Evolutionary conservation across 1,284 basidiomycete genomes (phyloP), one percentile per base, ranked within the genome.

Genomic region (Fomitiporia mediterranea): DNA sequence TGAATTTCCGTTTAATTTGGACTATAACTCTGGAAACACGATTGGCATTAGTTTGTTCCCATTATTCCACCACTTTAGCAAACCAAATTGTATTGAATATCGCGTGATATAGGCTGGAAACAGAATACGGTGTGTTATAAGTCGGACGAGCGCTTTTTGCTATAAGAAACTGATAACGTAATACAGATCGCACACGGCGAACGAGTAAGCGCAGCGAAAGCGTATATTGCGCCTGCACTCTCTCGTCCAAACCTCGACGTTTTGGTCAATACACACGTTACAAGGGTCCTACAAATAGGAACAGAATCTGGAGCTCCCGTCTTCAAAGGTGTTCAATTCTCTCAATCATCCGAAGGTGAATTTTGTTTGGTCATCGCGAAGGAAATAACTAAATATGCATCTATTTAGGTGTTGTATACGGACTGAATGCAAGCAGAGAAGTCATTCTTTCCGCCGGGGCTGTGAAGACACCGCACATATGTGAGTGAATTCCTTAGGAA

Each of bases 401-500:
- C n/a, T n/a, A n/a, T 38, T 57, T 53, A 58, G 56, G 53, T 0
- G 6, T 54, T 6, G 3, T 9, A 6, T 48, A 48, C 43, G 25
- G 13, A 4, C 15, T 64, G 13, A 51, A 30, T 19, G 63, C 59
- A 7, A 52, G 21, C 8, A 57, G 53, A 30, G 63, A 64, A 50
- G 59, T 64, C 13, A 61, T 61, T 17, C 60, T 71, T 4, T 64
- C 67, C 54, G 63, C 67, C 13, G 70, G 68, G 15, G 61, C 69
- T 7, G 59, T 70, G 44, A 60, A 70, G 54, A 65, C 68, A 13
- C 71, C 71, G 25, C 64, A 63, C 23, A 53, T 72, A 5, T 65
- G 70, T 23, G 62, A 65, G 58, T 51, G 8, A 39, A 21, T 8
- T 51, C 11, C 32, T 46, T 40, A 28, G 25, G 38, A 19, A 11